Evolutionary conservation across 2,329 filamentous ascomycete species (phyloP).

Genomic region (Cercospora sesami): DNA sequence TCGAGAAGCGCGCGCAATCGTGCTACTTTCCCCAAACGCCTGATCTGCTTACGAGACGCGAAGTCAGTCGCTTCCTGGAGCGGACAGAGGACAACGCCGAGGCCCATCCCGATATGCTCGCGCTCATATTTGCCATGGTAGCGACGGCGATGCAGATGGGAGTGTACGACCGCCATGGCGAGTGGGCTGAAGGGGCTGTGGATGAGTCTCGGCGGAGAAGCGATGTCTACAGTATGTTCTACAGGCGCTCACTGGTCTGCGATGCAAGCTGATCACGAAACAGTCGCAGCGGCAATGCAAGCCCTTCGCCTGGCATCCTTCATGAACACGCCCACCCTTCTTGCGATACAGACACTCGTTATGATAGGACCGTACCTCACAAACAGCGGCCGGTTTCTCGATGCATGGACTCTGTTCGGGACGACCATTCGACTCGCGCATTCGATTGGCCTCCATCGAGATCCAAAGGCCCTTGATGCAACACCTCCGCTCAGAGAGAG

Average conservation of each 20-base stretch:
- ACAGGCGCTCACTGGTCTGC: not conserved
- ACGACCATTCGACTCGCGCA: slow-evolving; percentile 52
- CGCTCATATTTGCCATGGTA: slow-evolving; percentile 50
- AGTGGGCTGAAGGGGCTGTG: slow-evolving; percentile 43
- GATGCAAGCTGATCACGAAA: slow-evolving; percentile 4
- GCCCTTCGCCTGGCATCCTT: slow-evolving; percentile 52
- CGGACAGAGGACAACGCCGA: slow-evolving; percentile 46
- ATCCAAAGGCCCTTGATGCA: slow-evolving; percentile 50
- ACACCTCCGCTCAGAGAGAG: slow-evolving; percentile 45
- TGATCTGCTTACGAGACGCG: slow-evolving; percentile 45
- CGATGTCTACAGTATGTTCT: slow-evolving; percentile 49
- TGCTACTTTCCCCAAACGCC: slow-evolving; percentile 51
- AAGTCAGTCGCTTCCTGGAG: slow-evolving; percentile 49
- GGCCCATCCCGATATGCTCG: slow-evolving; percentile 50
- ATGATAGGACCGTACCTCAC: slow-evolving; percentile 53
- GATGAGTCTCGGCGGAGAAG: slow-evolving; percentile 41
- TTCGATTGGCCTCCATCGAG: slow-evolving; percentile 52
- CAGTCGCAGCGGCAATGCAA: slow-evolving; percentile 54
- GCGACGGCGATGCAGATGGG: slow-evolving; percentile 51
- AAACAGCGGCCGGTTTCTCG: slow-evolving; percentile 52
- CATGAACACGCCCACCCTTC: slow-evolving; percentile 50
- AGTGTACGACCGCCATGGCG: slow-evolving; percentile 45
- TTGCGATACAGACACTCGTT: slow-evolving; percentile 49
- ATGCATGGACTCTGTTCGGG: slow-evolving; percentile 54
- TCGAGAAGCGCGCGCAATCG: slow-evolving; percentile 46